phyloP scores from a whole-genome alignment of 2,329 filamentous ascomycete species.

The Xylariaceae sp. region DNA sequence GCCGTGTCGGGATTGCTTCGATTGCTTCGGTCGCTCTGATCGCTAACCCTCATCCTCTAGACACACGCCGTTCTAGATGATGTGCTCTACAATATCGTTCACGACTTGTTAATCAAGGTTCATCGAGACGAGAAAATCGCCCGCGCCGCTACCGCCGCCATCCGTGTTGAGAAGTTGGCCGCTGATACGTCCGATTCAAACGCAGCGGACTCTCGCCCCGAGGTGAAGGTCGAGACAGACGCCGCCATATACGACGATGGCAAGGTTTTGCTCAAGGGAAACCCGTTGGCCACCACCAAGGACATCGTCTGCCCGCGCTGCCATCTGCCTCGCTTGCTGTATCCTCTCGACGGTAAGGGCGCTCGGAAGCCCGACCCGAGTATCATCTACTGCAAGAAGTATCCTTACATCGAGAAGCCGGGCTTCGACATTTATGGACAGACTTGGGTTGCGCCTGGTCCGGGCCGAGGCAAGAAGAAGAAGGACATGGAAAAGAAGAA shows the following conservation, averaged over 20 bases:
- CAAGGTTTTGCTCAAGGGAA: slow-evolving; percentile 62
- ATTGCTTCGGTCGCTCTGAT: background rate
- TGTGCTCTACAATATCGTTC: slow-evolving; percentile 68
- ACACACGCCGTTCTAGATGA: slow-evolving; percentile 67
- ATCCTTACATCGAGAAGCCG: slow-evolving; percentile 69
- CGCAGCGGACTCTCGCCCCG: slow-evolving; percentile 48
- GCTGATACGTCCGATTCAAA: slow-evolving; percentile 50
- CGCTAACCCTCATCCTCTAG: slow-evolving; percentile 34
- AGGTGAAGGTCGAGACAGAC: slow-evolving; percentile 59
- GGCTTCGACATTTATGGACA: slow-evolving; percentile 80
- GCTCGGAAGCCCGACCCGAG: slow-evolving; percentile 60
- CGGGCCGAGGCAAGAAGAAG: slow-evolving; percentile 71
- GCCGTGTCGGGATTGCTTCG: background rate
- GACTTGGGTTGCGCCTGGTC: slow-evolving; percentile 68
- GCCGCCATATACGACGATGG: slow-evolving; percentile 66
- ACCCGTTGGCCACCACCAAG: slow-evolving; percentile 63
- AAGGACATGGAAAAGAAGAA: slow-evolving; percentile 65
- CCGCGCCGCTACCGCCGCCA: slow-evolving; percentile 59
- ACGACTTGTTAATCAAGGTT: slow-evolving; percentile 66
- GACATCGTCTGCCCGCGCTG: slow-evolving; percentile 71
- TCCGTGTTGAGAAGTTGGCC: slow-evolving; percentile 58
- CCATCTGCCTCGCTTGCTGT: slow-evolving; percentile 65
- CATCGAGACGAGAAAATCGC: slow-evolving; percentile 76
- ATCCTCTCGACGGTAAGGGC: slow-evolving; percentile 67
- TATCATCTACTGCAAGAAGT: slow-evolving; percentile 71